Evolutionary conservation across 352 stramenopile species (phyloP).

Genomic region (Phytophthora podocarpi): DNA sequence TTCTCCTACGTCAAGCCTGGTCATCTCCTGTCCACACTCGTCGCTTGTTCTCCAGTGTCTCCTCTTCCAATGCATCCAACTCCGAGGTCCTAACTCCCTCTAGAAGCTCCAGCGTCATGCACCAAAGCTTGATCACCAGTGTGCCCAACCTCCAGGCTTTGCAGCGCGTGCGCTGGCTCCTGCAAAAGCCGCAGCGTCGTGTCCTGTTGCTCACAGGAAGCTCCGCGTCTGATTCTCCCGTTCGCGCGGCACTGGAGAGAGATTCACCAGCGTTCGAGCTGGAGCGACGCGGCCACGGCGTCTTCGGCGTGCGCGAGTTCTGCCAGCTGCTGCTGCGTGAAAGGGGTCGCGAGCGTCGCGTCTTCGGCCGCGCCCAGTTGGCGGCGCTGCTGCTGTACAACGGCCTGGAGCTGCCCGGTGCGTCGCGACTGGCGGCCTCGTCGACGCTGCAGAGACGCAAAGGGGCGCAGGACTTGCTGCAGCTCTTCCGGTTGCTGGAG

Average conservation of each 20-base stretch:
- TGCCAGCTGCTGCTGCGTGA: conserved; percentile 73
- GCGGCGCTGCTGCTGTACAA: conserved; percentile 64
- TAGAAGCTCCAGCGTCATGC: conserved; percentile 23
- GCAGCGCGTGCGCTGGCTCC: conserved; percentile 40
- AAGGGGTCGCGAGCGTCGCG: conserved; percentile 49
- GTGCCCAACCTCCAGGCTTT: conserved; percentile 32
- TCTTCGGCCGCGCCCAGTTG: conserved; percentile 55
- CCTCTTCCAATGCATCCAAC: conserved; percentile 12
- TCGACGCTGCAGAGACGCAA: conserved; percentile 63
- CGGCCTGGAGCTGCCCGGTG: conserved; percentile 38
- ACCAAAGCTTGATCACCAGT: conserved; percentile 44
- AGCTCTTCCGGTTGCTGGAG: conserved; percentile 77
- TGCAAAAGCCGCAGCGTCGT: conserved; percentile 29
- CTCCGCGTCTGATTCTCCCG: conserved; percentile 22
- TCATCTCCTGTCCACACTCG: neutral
- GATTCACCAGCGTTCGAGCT: conserved; percentile 60
- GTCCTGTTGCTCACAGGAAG: conserved; percentile 50
- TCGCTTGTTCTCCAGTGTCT: conserved; percentile 20
- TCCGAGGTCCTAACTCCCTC: conserved; percentile 1
- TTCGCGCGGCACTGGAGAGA: conserved; percentile 33
- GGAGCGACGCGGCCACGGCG: conserved; percentile 66
- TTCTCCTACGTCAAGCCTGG: conserved; percentile 13
- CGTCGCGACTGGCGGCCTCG: conserved; percentile 41
- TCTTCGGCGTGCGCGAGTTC: conserved; percentile 64
- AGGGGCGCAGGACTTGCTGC: conserved; percentile 59